Evolutionary conservation across 1,284 basidiomycete species (phyloP), one percentile per base, ranked within the genome.

Genomic region (Sphaerobolus stellatus): DNA sequence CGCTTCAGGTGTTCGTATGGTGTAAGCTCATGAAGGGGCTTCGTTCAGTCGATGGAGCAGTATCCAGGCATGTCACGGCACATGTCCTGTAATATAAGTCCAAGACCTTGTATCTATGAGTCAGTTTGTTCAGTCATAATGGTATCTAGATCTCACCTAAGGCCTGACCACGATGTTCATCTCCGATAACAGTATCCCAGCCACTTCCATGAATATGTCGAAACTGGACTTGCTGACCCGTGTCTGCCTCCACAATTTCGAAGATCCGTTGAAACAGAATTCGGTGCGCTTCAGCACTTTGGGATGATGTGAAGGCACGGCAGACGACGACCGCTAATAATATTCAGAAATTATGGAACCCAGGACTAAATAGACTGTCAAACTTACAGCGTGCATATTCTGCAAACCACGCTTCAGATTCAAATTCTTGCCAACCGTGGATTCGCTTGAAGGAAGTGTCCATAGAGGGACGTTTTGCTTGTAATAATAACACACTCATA

Each of bases 101-200:
- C 14, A 50, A 44, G 29, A 24, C 33, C 48, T 49, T 20, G n/a
- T n/a, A 40, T 25, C 3, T 43, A 16, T 11, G 18, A 22, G 11
- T 22, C 22, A 34, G 25, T 22, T 14, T 22, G 49, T 33, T 16
- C 18, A 13, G 7, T 5, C 7, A 5, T 11, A 13, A 44, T n/a
- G 20, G 20, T 16, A 18, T 3, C 27, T 11, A 30, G 3, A 43
- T 9, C 18, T 28, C 54, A 52, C 65, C 64, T 5, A 63, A 56
- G 5, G 60, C 64, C 52, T 67, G 65, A 2, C 66, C 66, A 46
- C 64, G 64, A 41, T 66, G 64, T 3, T 58, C 56, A 55, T 68
- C 66, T 9, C 61, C 64, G 30, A 61, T 61, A 44, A 61, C 57
- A 1, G 61, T 47, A 9, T 62, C 57, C 33, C 63, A 58, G 5